Evolutionary conservation across 2,329 filamentous ascomycete species (phyloP).

Genomic region (Pseudogymnoascus sp.): DNA sequence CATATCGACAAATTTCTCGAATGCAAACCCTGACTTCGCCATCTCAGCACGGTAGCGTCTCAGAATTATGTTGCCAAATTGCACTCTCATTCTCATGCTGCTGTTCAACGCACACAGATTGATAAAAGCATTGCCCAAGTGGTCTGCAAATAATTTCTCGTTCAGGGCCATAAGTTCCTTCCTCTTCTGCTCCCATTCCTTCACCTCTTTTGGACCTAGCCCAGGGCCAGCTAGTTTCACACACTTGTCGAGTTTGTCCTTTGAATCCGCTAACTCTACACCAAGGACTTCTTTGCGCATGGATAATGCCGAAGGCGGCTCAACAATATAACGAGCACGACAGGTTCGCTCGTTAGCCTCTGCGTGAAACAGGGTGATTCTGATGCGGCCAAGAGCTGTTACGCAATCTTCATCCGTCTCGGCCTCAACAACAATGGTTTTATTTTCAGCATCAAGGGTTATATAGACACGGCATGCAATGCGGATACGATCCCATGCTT

Average conservation of each 20-base stretch:
- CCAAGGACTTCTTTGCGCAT: constrained; percentile 15
- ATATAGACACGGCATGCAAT: constrained; percentile 1
- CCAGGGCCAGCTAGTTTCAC: constrained; percentile 16
- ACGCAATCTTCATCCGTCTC: neutral
- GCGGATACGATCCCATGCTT: constrained; percentile 3
- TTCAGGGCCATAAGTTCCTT: constrained; percentile 13
- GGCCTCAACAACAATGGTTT: neutral
- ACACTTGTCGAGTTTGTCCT: neutral
- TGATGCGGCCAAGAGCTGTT: neutral
- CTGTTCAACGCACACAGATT: constrained; percentile 20
- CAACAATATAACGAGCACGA: constrained; percentile 18
- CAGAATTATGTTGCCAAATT: constrained; percentile 26
- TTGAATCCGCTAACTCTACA: neutral
- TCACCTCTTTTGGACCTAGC: constrained; percentile 13
- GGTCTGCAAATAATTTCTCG: constrained; percentile 16
- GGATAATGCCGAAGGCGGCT: constrained; percentile 19
- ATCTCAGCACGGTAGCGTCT: constrained; percentile 20
- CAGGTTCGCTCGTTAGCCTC: constrained; percentile 3
- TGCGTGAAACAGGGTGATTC: neutral
- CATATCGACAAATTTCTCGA: constrained; percentile 23
- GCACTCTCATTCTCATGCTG: constrained; percentile 28
- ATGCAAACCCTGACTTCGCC: constrained; percentile 14
- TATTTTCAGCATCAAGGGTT: neutral
- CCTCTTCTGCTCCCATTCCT: constrained; percentile 18
- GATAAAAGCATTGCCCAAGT: constrained; percentile 19